Evolutionary conservation across 257 asterid species (phyloP), one percentile per base, ranked within the genome.

Genomic region (Rehmannia glutinosa): DNA sequence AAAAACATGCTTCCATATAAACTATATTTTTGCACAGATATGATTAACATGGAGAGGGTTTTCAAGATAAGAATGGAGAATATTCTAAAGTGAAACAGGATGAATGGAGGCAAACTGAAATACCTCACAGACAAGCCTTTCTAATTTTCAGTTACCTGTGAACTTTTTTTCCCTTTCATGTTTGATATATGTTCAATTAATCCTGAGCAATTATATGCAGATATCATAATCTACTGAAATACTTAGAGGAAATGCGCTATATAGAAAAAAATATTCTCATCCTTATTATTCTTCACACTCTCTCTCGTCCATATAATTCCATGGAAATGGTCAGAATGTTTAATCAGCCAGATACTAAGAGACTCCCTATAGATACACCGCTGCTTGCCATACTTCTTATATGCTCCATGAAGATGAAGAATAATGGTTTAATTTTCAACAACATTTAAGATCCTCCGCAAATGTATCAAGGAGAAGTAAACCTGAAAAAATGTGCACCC

Each of bases 401-500:
- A 49, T 21, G 27, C 58, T 27, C 25, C 19, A 3, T 17, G 56
- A 30, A 20, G 9, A 16, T 0, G 35, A 30, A 36, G 24, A 21
- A 8, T 49, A 58, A 13, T 36, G 33, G 53, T 60, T 49, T 49
- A 6, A 49, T 7, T 2, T n/a, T n/a, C n/a, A n/a, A n/a, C n/a
- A n/a, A n/a, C n/a, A n/a, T n/a, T n/a, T n/a, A n/a, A n/a, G n/a
- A n/a, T n/a, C n/a, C n/a, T n/a, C n/a, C n/a, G n/a, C n/a, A n/a
- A n/a, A n/a, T n/a, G n/a, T n/a, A n/a, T n/a, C n/a, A n/a, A 24
- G 32, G 52, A 71, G 25, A 66, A 36, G 64, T 55, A 32, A 68
- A 94, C 99, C 99, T 94, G 92, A 94, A 94, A 83, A 94, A 94
- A 82, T 94, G 98, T 41, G 99, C 99, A 64, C 99, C 99, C 75